These are phyloP conservation scores for Fennellomyces sp. DNA, from an alignment of 371 early-diverging fungal genomes.

Conservation along the genomic window DNA sequence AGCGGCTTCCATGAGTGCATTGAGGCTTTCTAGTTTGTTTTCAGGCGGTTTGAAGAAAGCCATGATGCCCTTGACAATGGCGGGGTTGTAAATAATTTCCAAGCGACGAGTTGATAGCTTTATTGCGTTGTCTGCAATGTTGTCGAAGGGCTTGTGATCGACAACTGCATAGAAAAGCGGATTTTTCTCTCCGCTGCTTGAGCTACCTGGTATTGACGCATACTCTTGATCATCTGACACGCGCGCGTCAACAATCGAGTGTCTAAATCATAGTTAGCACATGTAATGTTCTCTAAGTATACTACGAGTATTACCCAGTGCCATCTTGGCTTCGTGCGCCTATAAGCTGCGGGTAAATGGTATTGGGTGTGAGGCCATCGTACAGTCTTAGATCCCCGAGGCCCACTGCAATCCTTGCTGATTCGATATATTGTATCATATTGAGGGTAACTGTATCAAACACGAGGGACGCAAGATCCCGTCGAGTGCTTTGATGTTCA, in stretches of 20 bases:
- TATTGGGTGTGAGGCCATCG: conserved; percentile 38
- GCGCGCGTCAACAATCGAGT: not conserved
- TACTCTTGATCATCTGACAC: no score
- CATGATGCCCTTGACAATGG: conserved; percentile 62
- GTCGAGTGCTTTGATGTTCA: conserved; percentile 17
- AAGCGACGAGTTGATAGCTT: conserved; percentile 75
- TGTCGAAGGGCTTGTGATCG: conserved; percentile 75
- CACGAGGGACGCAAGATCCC: conserved; percentile 62
- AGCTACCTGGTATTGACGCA: not conserved
- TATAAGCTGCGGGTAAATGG: conserved; percentile 45
- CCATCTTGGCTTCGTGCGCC: conserved; percentile 38
- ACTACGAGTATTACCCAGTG: conserved; percentile 10
- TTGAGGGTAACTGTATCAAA: conserved; percentile 63
- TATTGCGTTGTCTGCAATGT: conserved; percentile 76
- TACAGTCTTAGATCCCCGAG: conserved; percentile 47
- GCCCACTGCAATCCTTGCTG: conserved; percentile 34
- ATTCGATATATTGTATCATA: conserved; percentile 40
- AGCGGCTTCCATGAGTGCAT: conserved; percentile 67
- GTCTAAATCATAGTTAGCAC: no score
- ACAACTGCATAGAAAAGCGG: conserved; percentile 74
- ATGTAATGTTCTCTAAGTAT: not conserved
- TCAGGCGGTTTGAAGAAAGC: conserved; percentile 77
- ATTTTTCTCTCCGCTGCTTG: not conserved
- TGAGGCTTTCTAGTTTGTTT: conserved; percentile 59
- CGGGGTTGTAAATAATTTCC: conserved; percentile 79